Base-by-base conservation (phyloP, 768 basidiomycete species). In the Kwoniella shandongensis region DNA sequence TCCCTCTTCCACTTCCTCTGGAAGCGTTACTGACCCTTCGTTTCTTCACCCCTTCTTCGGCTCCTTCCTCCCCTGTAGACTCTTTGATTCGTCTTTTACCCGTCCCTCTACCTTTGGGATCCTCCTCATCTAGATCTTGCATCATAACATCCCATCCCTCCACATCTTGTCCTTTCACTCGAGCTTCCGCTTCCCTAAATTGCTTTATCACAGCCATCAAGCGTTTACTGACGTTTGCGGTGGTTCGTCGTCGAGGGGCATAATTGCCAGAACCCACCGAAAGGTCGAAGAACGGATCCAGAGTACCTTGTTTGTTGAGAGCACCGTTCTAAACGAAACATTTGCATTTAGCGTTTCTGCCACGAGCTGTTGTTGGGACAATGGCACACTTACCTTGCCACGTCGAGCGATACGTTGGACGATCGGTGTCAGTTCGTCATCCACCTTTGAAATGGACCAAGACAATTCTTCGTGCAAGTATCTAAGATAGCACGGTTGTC, bases 391-490 rank as follows among this genome's bases (percentile, higher is more conserved):
- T 56, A 86, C 88, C 78, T 91, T 87, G 20, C 82, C 83, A 23
- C 91, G 87, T 68, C 86, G 86, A 61, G 84, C 87, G 80, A 94
- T 87, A 66, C 84, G 88, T 65, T 88, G 90, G 41, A 97, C 88
- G 67, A 96, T 90, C 15, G 93, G 93, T 42, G 91, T 78, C n/a
- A 97, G 79, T 26, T 91, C 81, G 47, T 94, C 91, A 68, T 96
- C 90, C 0, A 91, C 89, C 78, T 94, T 96, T 20, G 75, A 74
- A 63, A 86, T 83, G 13, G 80, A 78, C 93, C 93, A 97, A 12
- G 85, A 82, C 10, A 97, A 81, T 67, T 96, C 92, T 50, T 85
- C 81, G 18, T 81, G 80, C 51, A 92, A 78, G 68, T 88, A 88
- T 44, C 88, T 89, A n/a, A 8, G 22, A 7, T 42, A 8, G 6